Evolutionary conservation across 2,329 filamentous ascomycete species (phyloP).

Genomic region (Botrytis sinoallii): DNA sequence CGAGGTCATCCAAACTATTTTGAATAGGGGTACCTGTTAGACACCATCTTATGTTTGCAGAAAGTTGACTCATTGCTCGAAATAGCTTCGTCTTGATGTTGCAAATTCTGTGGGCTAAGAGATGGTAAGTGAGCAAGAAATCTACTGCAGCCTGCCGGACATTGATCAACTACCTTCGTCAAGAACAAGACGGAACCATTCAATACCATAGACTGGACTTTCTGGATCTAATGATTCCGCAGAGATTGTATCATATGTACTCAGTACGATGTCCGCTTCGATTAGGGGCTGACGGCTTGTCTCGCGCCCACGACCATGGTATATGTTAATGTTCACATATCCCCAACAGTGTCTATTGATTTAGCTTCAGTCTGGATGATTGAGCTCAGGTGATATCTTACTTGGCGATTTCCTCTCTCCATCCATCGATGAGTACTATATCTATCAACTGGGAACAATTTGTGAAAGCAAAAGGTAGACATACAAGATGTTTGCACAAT

Average conservation of each 20-base stretch:
- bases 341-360: slow-evolving; percentile 37
- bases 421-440: slow-evolving; percentile 43
- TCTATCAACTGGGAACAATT: slow-evolving; percentile 16
- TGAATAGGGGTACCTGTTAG: slow-evolving; percentile 35
- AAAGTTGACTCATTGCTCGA: slow-evolving; percentile 42
- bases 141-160: not conserved
- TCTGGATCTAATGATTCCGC: slow-evolving; percentile 37
- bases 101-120: slow-evolving; percentile 50
- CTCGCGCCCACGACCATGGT: slow-evolving; percentile 40
- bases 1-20: slow-evolving; percentile 36
- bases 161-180: slow-evolving; percentile 43
- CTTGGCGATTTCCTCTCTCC: slow-evolving; percentile 42
- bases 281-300: slow-evolving; percentile 30
- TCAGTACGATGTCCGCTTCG: slow-evolving; percentile 44
- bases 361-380: not conserved
- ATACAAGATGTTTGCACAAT: slow-evolving; percentile 44
- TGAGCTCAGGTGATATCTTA: slow-evolving; percentile 25
- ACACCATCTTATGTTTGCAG: slow-evolving; percentile 42
- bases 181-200: slow-evolving; percentile 45
- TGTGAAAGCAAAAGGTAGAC: slow-evolving; percentile 22
- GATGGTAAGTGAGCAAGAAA: not conserved
- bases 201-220: slow-evolving; percentile 37
- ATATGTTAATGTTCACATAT: slow-evolving; percentile 37
- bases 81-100: slow-evolving; percentile 46
- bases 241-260: slow-evolving; percentile 47